Conservation (phyloP, 306 rosid species). For the Rosa persica region DNA sequence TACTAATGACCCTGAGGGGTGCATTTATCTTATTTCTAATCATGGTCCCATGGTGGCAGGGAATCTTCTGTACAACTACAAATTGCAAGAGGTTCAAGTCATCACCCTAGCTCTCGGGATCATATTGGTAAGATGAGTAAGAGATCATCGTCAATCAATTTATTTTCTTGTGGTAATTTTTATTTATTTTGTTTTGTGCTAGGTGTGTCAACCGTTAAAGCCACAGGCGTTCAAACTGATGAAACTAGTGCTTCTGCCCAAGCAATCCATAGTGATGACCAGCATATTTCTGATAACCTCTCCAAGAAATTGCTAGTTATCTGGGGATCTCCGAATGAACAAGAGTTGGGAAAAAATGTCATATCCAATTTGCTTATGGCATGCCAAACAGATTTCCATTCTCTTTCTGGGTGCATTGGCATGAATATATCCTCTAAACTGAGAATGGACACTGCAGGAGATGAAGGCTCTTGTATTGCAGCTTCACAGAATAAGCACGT, state of each 20-base stretch:
- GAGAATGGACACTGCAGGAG: slow-evolving; percentile 39
- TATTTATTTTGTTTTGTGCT: slow-evolving; percentile 22
- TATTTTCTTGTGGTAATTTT: slow-evolving; percentile 9
- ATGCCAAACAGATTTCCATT: slow-evolving; percentile 66
- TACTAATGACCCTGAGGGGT: not conserved
- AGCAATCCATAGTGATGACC: slow-evolving; percentile 31
- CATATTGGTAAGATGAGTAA: slow-evolving; percentile 43
- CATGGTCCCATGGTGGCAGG: slow-evolving; percentile 32
- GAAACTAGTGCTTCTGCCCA: slow-evolving; percentile 34
- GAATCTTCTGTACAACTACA: slow-evolving; percentile 36
- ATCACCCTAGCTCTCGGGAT: slow-evolving; percentile 16
- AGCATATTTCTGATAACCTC: slow-evolving; percentile 48
- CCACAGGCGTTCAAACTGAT: slow-evolving; percentile 49
- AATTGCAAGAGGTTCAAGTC: slow-evolving; percentile 31
- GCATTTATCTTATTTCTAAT: slow-evolving; percentile 9
- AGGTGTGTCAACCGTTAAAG: slow-evolving; percentile 41
- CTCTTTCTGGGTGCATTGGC: slow-evolving; percentile 69
- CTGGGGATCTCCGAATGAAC: slow-evolving; percentile 56
- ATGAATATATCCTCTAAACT: slow-evolving; percentile 38
- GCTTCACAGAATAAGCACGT: slow-evolving; percentile 33
- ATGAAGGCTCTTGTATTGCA: slow-evolving; percentile 43
- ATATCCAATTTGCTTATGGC: slow-evolving; percentile 60
- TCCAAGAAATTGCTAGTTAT: slow-evolving; percentile 66
- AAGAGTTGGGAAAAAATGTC: slow-evolving; percentile 47
- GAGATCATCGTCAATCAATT: not conserved